Evolutionary conservation across 352 stramenopile genomes (phyloP), one percentile per base, ranked within the genome.

Genomic region (Pythium vanterpoolii): DNA sequence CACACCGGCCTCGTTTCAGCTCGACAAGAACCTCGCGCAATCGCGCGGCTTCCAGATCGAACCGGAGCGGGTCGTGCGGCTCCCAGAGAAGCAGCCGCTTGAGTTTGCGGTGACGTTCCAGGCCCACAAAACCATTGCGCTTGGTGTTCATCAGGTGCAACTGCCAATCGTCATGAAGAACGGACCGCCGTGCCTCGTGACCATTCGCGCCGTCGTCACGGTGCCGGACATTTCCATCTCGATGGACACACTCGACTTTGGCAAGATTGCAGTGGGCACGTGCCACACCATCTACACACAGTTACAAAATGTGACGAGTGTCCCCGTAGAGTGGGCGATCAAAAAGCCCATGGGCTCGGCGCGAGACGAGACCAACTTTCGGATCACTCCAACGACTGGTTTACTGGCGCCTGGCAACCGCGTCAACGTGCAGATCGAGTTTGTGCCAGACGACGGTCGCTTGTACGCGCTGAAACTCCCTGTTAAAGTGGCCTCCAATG

Each of bases 81-180:
- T 98, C 8, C 87, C 86, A 0, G 92, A 98, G 66, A 93, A 90
- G 47, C 79, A 94, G 24, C 68, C 78, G 1, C 77, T 97, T 24
- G 84, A 96, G 42, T 97, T 98, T 50, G 81, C 79, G 0, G 90
- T 97, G 5, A 97, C 88, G 8, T 98, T 98, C 54, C 83, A 94
- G 45, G 88, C 88, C 14, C 77, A 82, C 1, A 97, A 97, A 55
- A 89, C 82, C 40, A 83, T 90, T n/a, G 57, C 74, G 3, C 78
- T 96, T 33, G 94, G 94, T 0, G 28, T 79, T 1, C 76, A 93
- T 53, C 65, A 92, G 45, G 81, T 89, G 1, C 77, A 93, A 47
- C 70, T 98, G 2, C 87, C 93, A 2, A 76, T 98, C 43, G 64
- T 77, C 16, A 82, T 97, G 34, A 97, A 97, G 64, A 97, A 97